A percentile compares a stretch with the other conserved stretches of the same genome.
Evolutionary conservation across 805 yeast species (phyloP).

Genomic region (Debaryomyces hansenii): DNA sequence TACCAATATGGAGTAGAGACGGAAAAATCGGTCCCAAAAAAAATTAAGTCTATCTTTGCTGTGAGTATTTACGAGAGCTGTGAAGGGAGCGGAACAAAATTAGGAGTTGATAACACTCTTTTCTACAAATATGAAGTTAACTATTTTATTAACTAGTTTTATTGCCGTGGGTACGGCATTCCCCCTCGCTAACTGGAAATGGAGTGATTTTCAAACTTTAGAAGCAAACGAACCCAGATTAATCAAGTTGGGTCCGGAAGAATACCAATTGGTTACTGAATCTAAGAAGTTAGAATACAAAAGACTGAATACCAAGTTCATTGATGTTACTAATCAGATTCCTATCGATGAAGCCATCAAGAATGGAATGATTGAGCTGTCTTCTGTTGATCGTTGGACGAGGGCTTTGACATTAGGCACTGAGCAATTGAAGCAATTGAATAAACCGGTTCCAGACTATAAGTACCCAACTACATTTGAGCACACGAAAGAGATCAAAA

Average conservation of each 20-base stretch:
- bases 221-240: constrained; percentile 17
- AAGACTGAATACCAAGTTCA: constrained; percentile 52
- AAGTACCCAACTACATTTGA: constrained; percentile 52
- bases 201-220: not conserved
- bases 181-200: constrained; percentile 6
- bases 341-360: constrained; percentile 34
- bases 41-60: too few relatives aligned
- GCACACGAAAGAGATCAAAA: constrained; percentile 37
- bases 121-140: not conserved
- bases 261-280: constrained; percentile 35
- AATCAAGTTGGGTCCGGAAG: constrained; percentile 35
- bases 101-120: not conserved
- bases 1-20: too few relatives aligned
- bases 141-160: not conserved
- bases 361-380: constrained; percentile 21
- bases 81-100: not conserved
- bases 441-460: constrained; percentile 31
- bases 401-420: constrained; percentile 19
- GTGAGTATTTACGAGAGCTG: too few relatives aligned
- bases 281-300: constrained; percentile 31
- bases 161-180: constrained; percentile 5
- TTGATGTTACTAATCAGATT: constrained; percentile 62
- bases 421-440: constrained; percentile 25
- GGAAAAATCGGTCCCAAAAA: too few relatives aligned
- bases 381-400: constrained; percentile 8